Base-by-base conservation (phyloP, 2,329 filamentous ascomycete species). In the Arthrobotrys entomopaga region DNA sequence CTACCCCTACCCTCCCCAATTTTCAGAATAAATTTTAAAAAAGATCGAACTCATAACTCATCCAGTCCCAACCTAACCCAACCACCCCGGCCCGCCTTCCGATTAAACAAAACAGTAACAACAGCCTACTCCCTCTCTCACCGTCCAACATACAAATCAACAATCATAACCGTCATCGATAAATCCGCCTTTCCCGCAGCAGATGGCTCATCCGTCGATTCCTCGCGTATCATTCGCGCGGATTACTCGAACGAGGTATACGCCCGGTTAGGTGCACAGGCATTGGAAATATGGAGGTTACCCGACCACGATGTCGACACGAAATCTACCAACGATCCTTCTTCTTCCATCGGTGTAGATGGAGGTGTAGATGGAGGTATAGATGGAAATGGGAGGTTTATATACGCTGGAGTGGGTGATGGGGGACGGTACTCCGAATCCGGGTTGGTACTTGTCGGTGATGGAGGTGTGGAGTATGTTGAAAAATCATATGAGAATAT, bases 171-270 rank as follows among this genome's bases (percentile, higher is more conserved):
- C 15, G 78, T 90, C 58, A 81, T 90, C 67, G 86, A 90, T 80
- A 83, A 87, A 65, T 84, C 84, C 3, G 81, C 83, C 2, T 89
- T 89, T 79, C 88, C 88, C 1, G 84, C 87, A 5, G 82, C 84
- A 49, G 87, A 90, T 78, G 84, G 85, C 67, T 85, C 87, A 58
- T 88, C 86, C 76, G 85, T 89, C 79, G 88, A 90, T 81, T 84
- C 84, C 2, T 89, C 87, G 13, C 86, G 88, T 77, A 88, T 90
- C 77, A 84, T 90, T 76, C 85, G 88, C 66, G 83, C 87, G 58
- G 94, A 98, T 84, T 98, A 98, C 80, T 89, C 91, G 3, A 89
- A 94, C 79, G 83, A 87, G 0, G 86, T 89, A 20, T 98, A 98
- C 82, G 87, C 92, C 4, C 83, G 84, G 15, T 87, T 98, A 52